Conservation (phyloP, 257 asterid species). For the Nicotiana benthamiana region DNA sequence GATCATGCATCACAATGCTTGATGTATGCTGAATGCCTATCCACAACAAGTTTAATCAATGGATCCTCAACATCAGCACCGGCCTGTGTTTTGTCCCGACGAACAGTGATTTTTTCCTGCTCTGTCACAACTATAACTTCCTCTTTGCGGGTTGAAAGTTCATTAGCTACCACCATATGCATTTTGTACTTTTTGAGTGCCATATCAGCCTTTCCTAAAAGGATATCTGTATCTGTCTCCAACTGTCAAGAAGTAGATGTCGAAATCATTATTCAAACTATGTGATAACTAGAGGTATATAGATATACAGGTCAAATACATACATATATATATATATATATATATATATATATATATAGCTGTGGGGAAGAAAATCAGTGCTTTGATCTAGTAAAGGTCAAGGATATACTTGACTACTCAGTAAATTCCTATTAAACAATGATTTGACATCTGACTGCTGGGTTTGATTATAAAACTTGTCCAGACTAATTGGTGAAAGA, state of each 20-base stretch:
- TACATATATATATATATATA: not conserved
- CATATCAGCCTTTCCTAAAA: constrained; percentile 65
- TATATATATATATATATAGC: not conserved
- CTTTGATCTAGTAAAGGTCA: not conserved
- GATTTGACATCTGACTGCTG: not conserved
- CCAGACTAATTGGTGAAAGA: not conserved
- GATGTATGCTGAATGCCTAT: constrained; percentile 53
- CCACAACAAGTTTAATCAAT: constrained; percentile 52
- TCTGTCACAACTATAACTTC: constrained; percentile 67
- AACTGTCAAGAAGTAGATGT: constrained; percentile 29
- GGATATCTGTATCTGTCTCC: constrained; percentile 82
- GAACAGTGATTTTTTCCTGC: constrained; percentile 44
- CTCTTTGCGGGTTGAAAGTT: constrained; percentile 83
- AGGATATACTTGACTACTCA: not conserved
- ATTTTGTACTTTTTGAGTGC: constrained; percentile 69
- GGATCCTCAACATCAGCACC: constrained; percentile 72
- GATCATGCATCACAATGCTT: constrained; percentile 16
- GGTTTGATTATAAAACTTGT: not conserved
- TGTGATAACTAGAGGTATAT: not conserved
- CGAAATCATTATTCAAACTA: not conserved
- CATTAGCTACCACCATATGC: constrained; percentile 95
- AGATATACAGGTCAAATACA: not conserved
- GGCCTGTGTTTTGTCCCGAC: constrained; percentile 39
- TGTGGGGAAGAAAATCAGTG: not conserved
- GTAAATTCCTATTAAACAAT: not conserved